Evolutionary conservation across 176 grass and related monocot genomes (phyloP).

Genomic region (Poa annua): DNA sequence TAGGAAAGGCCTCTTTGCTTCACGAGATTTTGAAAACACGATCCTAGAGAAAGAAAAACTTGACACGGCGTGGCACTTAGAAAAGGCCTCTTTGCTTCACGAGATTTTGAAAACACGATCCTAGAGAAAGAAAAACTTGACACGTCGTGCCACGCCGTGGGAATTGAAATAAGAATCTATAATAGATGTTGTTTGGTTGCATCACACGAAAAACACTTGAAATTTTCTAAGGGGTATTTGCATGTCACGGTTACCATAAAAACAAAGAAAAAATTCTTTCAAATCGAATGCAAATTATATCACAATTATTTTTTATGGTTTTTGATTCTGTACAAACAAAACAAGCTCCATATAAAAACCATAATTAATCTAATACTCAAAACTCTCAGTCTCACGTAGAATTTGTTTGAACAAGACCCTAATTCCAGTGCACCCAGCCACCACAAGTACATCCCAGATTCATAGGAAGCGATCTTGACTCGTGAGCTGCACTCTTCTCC

Average conservation of each 20-base stretch:
- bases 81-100: not conserved
- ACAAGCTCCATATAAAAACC: too few species aligned
- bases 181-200: not conserved
- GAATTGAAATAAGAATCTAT: not conserved
- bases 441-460: conserved; percentile 12
- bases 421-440: not conserved
- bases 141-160: not conserved
- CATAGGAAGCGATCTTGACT: conserved; percentile 19
- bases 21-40: not conserved
- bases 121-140: not conserved
- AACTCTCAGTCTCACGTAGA: too few species aligned
- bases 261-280: not conserved
- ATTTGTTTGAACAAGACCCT: not conserved
- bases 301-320: too few species aligned
- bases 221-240: not conserved
- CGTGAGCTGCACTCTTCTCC: conserved; percentile 40
- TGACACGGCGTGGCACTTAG: not conserved
- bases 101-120: not conserved
- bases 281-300: too few species aligned
- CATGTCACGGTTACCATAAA: not conserved
- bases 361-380: too few species aligned
- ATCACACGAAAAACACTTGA: not conserved
- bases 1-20: not conserved
- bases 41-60: not conserved
- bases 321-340: too few species aligned